phyloP scores from a whole-genome alignment of 106 monocot species.

The Amphibolis antarctica region DNA sequence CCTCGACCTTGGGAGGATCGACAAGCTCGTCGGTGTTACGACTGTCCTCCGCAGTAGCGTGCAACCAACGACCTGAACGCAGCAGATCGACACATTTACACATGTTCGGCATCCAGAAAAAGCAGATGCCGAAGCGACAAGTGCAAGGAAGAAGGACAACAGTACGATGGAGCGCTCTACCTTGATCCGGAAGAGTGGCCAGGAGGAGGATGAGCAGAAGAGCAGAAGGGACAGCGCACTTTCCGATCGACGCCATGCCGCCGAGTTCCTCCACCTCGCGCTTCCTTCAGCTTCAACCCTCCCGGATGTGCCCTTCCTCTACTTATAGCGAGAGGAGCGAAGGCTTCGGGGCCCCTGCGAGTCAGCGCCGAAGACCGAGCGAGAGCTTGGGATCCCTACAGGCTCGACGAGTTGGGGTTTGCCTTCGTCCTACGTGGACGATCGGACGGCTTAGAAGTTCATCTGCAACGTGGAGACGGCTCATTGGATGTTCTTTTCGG shows the following conservation, averaged over 20 bases:
- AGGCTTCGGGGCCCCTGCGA: too few relatives aligned
- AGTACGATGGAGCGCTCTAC: neutral
- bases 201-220: constrained; percentile 14
- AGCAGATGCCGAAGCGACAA: too few relatives aligned
- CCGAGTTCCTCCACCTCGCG: neutral
- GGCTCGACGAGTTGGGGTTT: neutral
- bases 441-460: neutral
- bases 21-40: constrained; percentile 37
- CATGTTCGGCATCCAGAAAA: neutral
- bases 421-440: neutral
- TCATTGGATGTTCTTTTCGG: too few relatives aligned
- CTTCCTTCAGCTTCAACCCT: neutral
- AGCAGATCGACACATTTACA: neutral
- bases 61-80: constrained; percentile 40
- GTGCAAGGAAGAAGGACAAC: neutral
- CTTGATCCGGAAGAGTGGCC: constrained; percentile 19
- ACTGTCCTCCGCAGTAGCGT: constrained; percentile 63
- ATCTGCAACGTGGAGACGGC: neutral
- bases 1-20: constrained; percentile 92
- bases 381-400: neutral
- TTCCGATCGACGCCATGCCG: constrained; percentile 6
- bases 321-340: too few relatives aligned
- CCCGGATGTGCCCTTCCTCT: too few relatives aligned
- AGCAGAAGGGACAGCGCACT: constrained; percentile 15
- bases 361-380: too few relatives aligned